Percentiles rank a stretch among this genome's conserved stretches.
Conservation (phyloP, 371 early-diverging fungal species). For the Circinella umbellata region DNA sequence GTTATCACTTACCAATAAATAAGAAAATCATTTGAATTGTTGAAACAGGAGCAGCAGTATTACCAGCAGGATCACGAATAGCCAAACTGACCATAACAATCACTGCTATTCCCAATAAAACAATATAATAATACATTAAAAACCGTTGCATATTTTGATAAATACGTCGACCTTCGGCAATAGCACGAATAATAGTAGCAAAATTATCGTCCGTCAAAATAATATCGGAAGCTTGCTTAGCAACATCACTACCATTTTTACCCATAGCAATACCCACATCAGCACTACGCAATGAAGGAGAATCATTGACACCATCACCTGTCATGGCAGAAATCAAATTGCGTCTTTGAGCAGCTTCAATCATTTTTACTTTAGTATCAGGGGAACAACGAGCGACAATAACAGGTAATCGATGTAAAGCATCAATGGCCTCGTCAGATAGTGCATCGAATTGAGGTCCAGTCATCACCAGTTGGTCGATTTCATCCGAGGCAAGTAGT, state of each 20-base stretch:
- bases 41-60: conserved; percentile 75
- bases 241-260: conserved; percentile 88
- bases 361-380: conserved; percentile 97
- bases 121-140: conserved; percentile 86
- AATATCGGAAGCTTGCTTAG: conserved; percentile 93
- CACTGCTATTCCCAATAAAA: conserved; percentile 82
- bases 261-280: conserved; percentile 96
- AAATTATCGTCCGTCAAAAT: conserved; percentile 90
- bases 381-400: conserved; percentile 96
- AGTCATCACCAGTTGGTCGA: conserved; percentile 69
- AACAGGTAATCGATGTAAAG: conserved; percentile 78
- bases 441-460: conserved; percentile 85
- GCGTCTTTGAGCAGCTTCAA: conserved; percentile 88
- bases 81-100: conserved; percentile 75
- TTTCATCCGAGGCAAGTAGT: conserved; percentile 29
- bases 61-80: conserved; percentile 61
- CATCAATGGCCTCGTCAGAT: conserved; percentile 80
- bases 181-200: conserved; percentile 83
- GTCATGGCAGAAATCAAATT: conserved; percentile 77
- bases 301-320: conserved; percentile 90
- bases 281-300: conserved; percentile 90
- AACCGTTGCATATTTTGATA: conserved; percentile 94
- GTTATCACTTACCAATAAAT: conserved; percentile 75
- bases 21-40: conserved; percentile 89
- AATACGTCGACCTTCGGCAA: conserved; percentile 86